Evolutionary conservation across 805 yeast species (phyloP).

Genomic region (Yamadazyma paraphyllophila): DNA sequence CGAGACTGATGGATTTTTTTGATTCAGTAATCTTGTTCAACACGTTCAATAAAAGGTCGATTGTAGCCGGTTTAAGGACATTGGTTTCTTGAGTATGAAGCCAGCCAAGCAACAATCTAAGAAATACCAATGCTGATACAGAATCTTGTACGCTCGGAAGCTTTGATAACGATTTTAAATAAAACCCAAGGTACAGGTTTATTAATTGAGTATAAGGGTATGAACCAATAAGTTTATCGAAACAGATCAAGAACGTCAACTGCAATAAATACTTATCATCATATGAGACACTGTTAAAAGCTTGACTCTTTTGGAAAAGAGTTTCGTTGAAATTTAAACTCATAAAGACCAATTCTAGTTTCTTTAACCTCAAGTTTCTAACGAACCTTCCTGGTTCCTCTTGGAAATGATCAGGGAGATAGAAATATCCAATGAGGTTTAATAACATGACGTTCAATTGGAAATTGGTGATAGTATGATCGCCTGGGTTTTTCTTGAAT

Average conservation of each 20-base stretch:
- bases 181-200: conserved; percentile 7
- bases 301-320: conserved; percentile 2
- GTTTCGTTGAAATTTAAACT: conserved; percentile 15
- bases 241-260: conserved; percentile 23
- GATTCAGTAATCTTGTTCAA: conserved; percentile 17
- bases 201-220: conserved; percentile 8
- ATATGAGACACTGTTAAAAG: neutral
- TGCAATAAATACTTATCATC: conserved; percentile 22
- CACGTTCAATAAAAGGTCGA: neutral
- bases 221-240: conserved; percentile 16
- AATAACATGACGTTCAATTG: conserved; percentile 25
- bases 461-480: conserved; percentile 11
- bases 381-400: conserved; percentile 19
- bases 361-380: conserved; percentile 21
- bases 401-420: conserved; percentile 35
- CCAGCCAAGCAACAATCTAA: conserved; percentile 59
- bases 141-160: neutral
- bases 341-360: conserved; percentile 25
- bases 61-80: neutral
- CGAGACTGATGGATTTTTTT: neutral
- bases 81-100: conserved; percentile 18
- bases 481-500: neutral
- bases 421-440: conserved; percentile 42
- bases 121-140: conserved; percentile 10
- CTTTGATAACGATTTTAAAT: conserved; percentile 6